Evolutionary conservation across 1,284 basidiomycete species (phyloP), one percentile per base, ranked within the genome.

Genomic region (Rugosomyces carneus): DNA sequence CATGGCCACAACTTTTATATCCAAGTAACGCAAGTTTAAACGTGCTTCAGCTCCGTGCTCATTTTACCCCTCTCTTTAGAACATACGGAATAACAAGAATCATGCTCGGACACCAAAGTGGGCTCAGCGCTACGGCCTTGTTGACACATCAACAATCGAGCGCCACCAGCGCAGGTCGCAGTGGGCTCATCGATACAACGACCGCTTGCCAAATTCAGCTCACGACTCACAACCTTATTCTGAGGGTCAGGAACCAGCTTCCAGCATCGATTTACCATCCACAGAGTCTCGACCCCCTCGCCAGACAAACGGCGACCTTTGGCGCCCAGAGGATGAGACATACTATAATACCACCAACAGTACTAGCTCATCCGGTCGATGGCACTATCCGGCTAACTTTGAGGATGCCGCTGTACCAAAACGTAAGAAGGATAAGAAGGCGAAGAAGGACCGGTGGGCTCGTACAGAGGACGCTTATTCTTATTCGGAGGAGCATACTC

Each of bases 11-110:
- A 93, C 62, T 95, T 95, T 65, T 95, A 94, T 71, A 90, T 94
- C 52, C 87, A 88, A 73, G 84, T 84, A 58, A 21, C 19, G 20
- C 31, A n/a, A 34, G 13, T 16, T n/a, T n/a, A 3, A 34, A 34
- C 15, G n/a, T 15, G 15, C 31, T 5, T 16, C 15, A 15, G 31
- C 31, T 16, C n/a, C 13, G 2, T 7, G n/a, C 31, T 34, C 31
- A 34, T 16, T 15, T 23, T 34, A 18, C 6, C 42, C 16, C 21
- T 7, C 27, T 52, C 43, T 50, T 29, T 66, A 96, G 81, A 96
- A 95, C 68, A 84, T 98, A 55, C 78, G 94, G 44, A 97, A 97
- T 71, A 97, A 97, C 74, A 90, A 93, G 72, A 94, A 82, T 57
- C 77, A 88, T 60, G 74, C 78, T 21, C 84, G 94, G 47, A 96